Conservation (phyloP, 768 basidiomycete genomes). For the Grammothele lineata region DNA sequence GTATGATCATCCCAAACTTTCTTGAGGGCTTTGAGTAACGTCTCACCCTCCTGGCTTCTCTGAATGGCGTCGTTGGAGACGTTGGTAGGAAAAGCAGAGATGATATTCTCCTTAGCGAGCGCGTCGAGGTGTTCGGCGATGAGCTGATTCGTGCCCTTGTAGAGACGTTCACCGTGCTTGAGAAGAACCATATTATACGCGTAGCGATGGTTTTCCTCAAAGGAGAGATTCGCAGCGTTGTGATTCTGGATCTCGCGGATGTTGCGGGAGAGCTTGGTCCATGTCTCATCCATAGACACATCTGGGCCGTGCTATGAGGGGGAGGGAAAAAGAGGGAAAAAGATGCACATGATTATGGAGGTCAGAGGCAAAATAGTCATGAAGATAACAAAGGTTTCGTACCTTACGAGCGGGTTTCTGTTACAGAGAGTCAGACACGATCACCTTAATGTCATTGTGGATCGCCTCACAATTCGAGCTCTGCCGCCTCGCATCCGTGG, state of each 20-base stretch:
- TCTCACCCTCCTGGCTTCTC: conserved; percentile 78
- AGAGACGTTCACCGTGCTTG: conserved; percentile 80
- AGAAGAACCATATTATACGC: conserved; percentile 92
- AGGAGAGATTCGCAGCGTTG: conserved; percentile 84
- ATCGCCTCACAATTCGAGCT: conserved; percentile 33
- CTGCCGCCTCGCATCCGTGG: conserved; percentile 34
- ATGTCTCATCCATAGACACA: conserved; percentile 79
- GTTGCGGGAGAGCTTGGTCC: conserved; percentile 75
- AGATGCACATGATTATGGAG: not conserved
- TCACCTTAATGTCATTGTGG: conserved; percentile 20
- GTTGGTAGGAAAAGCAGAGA: conserved; percentile 80
- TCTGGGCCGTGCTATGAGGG: conserved; percentile 67
- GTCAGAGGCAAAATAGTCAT: conserved; percentile 1
- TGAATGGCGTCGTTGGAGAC: conserved; percentile 64
- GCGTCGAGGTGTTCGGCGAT: conserved; percentile 79
- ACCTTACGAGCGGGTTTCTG: conserved; percentile 49
- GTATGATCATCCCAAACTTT: conserved; percentile 94
- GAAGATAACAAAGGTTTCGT: conserved; percentile 9
- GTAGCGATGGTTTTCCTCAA: conserved; percentile 91
- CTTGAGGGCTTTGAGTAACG: conserved; percentile 76
- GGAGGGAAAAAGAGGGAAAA: no score
- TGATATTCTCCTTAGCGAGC: conserved; percentile 70
- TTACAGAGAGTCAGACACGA: conserved; percentile 9
- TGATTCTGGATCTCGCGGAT: conserved; percentile 95
- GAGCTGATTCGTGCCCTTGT: conserved; percentile 77